Evolutionary conservation across 2,329 filamentous ascomycete genomes (phyloP).

Genomic region (Chaetomium strumarium): DNA sequence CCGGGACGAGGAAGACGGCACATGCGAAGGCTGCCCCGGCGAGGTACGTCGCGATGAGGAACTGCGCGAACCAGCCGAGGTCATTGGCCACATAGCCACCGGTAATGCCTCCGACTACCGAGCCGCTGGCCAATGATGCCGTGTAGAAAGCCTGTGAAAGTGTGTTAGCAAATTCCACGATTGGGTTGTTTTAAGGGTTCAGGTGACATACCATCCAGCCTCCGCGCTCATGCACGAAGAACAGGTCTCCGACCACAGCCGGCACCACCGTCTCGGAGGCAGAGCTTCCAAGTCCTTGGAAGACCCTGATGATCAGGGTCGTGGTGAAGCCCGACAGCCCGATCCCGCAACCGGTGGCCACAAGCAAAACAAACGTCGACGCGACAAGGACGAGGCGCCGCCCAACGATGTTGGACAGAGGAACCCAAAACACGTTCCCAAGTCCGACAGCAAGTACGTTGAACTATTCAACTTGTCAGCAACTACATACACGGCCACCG

Average conservation of each 20-base stretch:
- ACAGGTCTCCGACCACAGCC: constrained; percentile 32
- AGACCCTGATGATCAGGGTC: constrained; percentile 27
- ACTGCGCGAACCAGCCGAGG: constrained; percentile 31
- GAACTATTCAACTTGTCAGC: constrained; percentile 23
- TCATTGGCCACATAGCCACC: constrained; percentile 33
- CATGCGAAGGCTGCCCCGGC: constrained; percentile 25
- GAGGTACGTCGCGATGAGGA: constrained; percentile 29
- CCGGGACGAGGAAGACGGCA: constrained; percentile 31
- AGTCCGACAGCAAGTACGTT: constrained; percentile 32
- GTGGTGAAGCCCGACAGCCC: constrained; percentile 17
- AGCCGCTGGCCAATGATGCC: constrained; percentile 28
- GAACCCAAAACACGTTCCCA: constrained; percentile 34
- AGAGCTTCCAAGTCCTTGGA: constrained; percentile 31
- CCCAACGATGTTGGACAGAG: constrained; percentile 33
- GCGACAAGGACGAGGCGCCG: constrained; percentile 29
- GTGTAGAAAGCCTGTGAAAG: constrained; percentile 31
- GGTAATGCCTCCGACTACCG: constrained; percentile 30
- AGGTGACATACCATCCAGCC: constrained; percentile 28
- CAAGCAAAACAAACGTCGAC: constrained; percentile 22
- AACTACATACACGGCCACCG: background rate
- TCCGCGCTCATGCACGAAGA: constrained; percentile 33
- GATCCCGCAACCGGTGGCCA: constrained; percentile 26
- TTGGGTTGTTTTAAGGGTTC: background rate
- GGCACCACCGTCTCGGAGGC: constrained; percentile 33
- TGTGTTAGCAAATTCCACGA: background rate